Base-by-base conservation (phyloP, 169 alveolate genomes). In the Theileria sp. region DNA sequence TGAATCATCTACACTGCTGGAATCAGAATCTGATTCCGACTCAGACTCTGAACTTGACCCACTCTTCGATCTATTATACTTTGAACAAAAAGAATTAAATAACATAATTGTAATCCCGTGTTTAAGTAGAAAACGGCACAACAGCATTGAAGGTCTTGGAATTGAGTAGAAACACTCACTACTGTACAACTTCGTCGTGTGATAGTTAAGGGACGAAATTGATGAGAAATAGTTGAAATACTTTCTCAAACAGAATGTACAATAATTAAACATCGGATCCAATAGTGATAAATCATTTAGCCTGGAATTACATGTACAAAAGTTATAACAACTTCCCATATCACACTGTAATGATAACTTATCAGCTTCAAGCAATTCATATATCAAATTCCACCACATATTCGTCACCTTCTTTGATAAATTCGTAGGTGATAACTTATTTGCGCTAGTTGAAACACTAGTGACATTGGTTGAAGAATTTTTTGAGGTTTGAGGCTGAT, bases 321-420 rank as follows among this genome's bases (percentile, higher is more conserved):
- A 36, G 7, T 36, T 50, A 8, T 17, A n/a, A 23, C 25, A 15
- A 12, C 26, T 58, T 6, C 1, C 44, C 12, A 2, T 15, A 17
- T 74, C 70, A 44, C n/a, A 17, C 21, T 36, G 9, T n/a, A 74
- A 28, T 34, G 10, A 54, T 17, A 15, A 67, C 34, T 51, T 83
- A 4, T 72, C 89, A 17, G 72, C 10, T 21, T 76, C 86, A 56
- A 83, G 38, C 10, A 83, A 51, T 17, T 73, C 70, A 23, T 21
- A 1, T 25, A 83, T 83, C 21, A 54, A 44, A 0, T 77, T 77
- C 89, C 87, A 83, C 89, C 89, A 83, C 19, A 44, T 50, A 70
- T 83, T 83, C 17, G 49, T 64, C 26, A 54, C 75, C 75, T 12
- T n/a, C n/a, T n/a, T 12, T 10, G 62, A 8, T 5, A 1, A 2